Conservation (phyloP, 169 alveolate species). For the Theileria sp. region DNA sequence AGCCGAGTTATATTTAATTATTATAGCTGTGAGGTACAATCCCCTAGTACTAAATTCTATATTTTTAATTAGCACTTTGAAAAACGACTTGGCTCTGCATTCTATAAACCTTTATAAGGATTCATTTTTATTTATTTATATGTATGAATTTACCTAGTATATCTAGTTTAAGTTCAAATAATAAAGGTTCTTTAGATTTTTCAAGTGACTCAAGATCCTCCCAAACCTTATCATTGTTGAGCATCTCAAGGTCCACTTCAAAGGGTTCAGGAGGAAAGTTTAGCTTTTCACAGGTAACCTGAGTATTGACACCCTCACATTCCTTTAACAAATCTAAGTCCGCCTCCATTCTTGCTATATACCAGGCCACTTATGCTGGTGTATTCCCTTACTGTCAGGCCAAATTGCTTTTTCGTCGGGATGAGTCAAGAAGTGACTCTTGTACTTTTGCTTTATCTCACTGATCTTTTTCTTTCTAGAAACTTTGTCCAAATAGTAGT, state of each 20-base stretch:
- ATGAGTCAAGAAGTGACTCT: constrained; percentile 70
- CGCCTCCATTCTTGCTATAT: neutral
- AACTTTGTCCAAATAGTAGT: constrained; percentile 70
- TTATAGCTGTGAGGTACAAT: constrained; percentile 25
- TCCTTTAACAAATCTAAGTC: constrained; percentile 17
- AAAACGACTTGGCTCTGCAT: neutral
- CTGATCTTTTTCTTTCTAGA: constrained; percentile 71
- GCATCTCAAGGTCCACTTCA: constrained; percentile 25
- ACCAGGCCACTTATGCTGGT: constrained; percentile 71
- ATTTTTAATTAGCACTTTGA: constrained; percentile 11
- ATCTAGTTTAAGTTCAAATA: constrained; percentile 23
- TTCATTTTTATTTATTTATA: constrained; percentile 10
- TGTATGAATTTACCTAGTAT: neutral
- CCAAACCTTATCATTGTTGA: constrained; percentile 41
- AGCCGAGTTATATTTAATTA: constrained; percentile 50
- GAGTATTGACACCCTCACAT: constrained; percentile 47
- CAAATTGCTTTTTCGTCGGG: constrained; percentile 76
- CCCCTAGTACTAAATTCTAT: constrained; percentile 60
- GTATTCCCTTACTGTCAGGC: constrained; percentile 79
- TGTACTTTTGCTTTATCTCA: constrained; percentile 70
- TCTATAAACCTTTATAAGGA: neutral
- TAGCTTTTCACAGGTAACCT: constrained; percentile 29
- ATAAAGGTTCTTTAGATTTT: neutral
- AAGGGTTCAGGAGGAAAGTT: constrained; percentile 50
- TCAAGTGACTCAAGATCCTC: constrained; percentile 9